Evolutionary conservation across 164 flowering plant genomes (phyloP).

Genomic region (Vitis rupestris): DNA sequence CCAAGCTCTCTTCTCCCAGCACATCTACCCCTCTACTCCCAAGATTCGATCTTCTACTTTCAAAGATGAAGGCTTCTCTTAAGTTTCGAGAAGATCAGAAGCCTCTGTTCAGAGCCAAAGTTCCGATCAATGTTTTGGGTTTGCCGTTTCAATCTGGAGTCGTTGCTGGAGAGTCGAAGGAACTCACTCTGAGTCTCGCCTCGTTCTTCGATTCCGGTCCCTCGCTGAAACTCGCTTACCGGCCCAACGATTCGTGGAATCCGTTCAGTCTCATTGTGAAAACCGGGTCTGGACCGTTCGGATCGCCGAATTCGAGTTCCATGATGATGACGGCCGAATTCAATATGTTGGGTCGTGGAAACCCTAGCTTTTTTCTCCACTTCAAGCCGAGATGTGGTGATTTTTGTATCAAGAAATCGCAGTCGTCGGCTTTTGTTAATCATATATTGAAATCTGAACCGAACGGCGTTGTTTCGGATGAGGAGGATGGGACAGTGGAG

Average conservation of each 20-base stretch:
- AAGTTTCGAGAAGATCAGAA: conserved; percentile 73
- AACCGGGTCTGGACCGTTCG: conserved; percentile 66
- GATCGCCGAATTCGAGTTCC: conserved; percentile 62
- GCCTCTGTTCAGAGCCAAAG: conserved; percentile 64
- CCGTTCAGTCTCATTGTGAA: conserved; percentile 63
- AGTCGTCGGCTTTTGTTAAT: conserved; percentile 24
- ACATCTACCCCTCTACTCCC: background rate
- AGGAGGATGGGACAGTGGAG: conserved; percentile 29
- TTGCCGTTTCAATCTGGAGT: conserved; percentile 68
- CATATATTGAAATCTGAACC: background rate
- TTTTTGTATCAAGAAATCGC: conserved; percentile 55
- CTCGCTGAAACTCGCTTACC: conserved; percentile 48
- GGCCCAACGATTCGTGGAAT: conserved; percentile 65
- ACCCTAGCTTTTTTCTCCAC: conserved; percentile 63
- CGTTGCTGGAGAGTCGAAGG: conserved; percentile 63
- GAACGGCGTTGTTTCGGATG: conserved; percentile 20
- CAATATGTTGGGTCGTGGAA: conserved; percentile 42
- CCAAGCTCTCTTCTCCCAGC: background rate
- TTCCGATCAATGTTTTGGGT: conserved; percentile 62
- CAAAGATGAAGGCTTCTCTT: conserved; percentile 68
- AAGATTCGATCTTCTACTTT: background rate
- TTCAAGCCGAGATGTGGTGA: conserved; percentile 70
- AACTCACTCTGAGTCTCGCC: conserved; percentile 50
- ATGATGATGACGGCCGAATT: conserved; percentile 73
- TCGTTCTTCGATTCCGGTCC: conserved; percentile 78